Evolutionary conservation across 345 rosid genomes (phyloP), one percentile per base, ranked within the genome.

Genomic region (Zanthoxylum bungeanum): DNA sequence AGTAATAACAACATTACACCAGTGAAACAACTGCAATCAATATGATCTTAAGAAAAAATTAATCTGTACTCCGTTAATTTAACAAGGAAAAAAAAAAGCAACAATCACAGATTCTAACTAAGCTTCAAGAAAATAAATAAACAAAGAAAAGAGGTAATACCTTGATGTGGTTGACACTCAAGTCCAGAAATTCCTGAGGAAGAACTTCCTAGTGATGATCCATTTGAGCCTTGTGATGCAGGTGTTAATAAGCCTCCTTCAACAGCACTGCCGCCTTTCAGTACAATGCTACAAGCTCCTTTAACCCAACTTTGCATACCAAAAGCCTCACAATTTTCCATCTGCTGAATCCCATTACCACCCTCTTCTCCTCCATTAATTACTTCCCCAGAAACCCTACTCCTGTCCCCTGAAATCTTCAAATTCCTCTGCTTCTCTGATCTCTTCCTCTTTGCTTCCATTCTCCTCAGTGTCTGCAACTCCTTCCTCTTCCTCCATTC

Each of bases 361-460:
- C 46, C 8, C 46, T 60, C 28, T 21, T 60, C 65, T 25, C 69
- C 74, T 25, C 52, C 82, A 36, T 61, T 42, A 31, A 68, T 69
- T 7, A 76, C 85, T 49, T 80, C 87, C 24, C 40, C 66, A 30
- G 24, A 67, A 61, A 56, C 51, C 65, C 52, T 68, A 2, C 46
- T 76, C 60, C 74, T 66, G 31, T 77, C 80, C 55, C 76, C 78
- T 4, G 61, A 44, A 60, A 71, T 73, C 68, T 76, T 88, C 12
- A 55, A 68, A 66, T 78, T 86, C 77, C 79, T 84, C 78, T 84
- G 93, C 73, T 89, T 93, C 85, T 89, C 89, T n/a, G 79, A 71
- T 69, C 92, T 81, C 83, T 88, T 91, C 79, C 97, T 79, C 82
- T 91, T 93, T 5, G 89, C 95, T 72, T 88, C 92, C 77, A 86